A percentile compares a stretch with the other conserved stretches of the same genome.
Evolutionary conservation across 164 flowering plant species (phyloP).

Genomic region (Sextonia rubra): DNA sequence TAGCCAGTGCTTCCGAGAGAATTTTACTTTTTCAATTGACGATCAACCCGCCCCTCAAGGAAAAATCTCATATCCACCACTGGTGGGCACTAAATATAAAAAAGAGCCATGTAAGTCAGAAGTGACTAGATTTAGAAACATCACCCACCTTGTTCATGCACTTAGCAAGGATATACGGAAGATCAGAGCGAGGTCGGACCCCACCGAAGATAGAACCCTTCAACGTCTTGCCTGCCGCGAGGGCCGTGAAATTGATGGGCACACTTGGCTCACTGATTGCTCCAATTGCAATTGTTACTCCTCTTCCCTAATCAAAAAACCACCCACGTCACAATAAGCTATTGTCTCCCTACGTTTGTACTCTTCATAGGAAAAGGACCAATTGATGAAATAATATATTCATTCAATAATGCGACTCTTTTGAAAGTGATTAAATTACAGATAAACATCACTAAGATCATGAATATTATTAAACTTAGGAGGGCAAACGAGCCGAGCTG

Average conservation of each 20-base stretch:
- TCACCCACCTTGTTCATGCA: slow-evolving; percentile 38
- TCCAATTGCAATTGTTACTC: slow-evolving; percentile 30
- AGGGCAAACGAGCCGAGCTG: not conserved
- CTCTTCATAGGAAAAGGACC: too few species aligned
- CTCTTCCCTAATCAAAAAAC: slow-evolving; percentile 29
- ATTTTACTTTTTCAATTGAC: too few species aligned
- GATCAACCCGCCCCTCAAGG: too few species aligned
- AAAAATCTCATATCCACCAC: too few species aligned
- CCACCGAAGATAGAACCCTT: slow-evolving; percentile 47
- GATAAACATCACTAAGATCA: too few species aligned
- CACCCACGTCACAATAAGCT: not conserved
- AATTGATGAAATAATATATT: too few species aligned
- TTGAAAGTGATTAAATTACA: too few species aligned
- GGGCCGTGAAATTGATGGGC: slow-evolving; percentile 12
- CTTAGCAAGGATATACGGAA: slow-evolving; percentile 29
- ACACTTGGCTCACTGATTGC: slow-evolving; percentile 3
- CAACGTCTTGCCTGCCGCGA: slow-evolving; percentile 29
- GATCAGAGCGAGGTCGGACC: slow-evolving; percentile 35
- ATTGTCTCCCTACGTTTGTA: too few species aligned
- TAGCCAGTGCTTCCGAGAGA: too few species aligned
- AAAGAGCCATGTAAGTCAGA: not conserved
- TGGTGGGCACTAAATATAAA: not conserved
- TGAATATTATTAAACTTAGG: not conserved
- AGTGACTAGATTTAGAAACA: not conserved
- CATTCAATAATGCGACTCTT: too few species aligned